Evolutionary conservation across 306 rosid species (phyloP).

Genomic region (Lotus japonicus): DNA sequence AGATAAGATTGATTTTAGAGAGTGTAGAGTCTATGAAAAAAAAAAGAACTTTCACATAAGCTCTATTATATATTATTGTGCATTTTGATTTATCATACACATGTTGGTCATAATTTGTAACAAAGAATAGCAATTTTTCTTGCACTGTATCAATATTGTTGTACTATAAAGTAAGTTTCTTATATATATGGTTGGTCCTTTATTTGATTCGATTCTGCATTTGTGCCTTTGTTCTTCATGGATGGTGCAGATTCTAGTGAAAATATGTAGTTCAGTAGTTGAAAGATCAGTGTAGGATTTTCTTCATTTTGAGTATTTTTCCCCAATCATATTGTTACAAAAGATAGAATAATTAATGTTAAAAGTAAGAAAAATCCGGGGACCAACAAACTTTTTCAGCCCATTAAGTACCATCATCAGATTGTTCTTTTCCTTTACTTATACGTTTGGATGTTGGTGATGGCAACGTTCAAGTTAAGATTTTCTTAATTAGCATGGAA

Average conservation of each 20-base stretch:
- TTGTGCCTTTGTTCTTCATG: background rate
- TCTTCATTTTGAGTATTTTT: background rate
- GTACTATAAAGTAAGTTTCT: background rate
- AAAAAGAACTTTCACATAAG: no score
- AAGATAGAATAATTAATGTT: background rate
- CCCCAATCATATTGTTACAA: background rate
- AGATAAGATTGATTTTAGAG: no score
- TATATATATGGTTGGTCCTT: background rate
- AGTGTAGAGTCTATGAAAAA: no score
- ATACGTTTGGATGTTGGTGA: slow-evolving; percentile 21
- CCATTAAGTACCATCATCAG: background rate
- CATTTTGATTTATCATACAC: no score
- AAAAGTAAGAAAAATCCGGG: background rate
- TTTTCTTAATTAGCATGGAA: background rate
- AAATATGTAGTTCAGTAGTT: background rate
- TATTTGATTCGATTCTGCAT: background rate
- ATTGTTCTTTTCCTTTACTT: slow-evolving; percentile 16
- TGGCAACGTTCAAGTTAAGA: slow-evolving; percentile 11
- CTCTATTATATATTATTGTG: no score
- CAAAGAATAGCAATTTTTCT: no score
- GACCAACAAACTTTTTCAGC: background rate
- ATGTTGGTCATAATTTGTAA: no score
- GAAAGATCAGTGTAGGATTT: background rate
- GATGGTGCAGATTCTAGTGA: background rate
- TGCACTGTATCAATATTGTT: background rate